These are phyloP conservation scores for Geoglossum glabrum DNA, from an alignment of 495 filamentous ascomycete species.

Conservation along the genomic window DNA sequence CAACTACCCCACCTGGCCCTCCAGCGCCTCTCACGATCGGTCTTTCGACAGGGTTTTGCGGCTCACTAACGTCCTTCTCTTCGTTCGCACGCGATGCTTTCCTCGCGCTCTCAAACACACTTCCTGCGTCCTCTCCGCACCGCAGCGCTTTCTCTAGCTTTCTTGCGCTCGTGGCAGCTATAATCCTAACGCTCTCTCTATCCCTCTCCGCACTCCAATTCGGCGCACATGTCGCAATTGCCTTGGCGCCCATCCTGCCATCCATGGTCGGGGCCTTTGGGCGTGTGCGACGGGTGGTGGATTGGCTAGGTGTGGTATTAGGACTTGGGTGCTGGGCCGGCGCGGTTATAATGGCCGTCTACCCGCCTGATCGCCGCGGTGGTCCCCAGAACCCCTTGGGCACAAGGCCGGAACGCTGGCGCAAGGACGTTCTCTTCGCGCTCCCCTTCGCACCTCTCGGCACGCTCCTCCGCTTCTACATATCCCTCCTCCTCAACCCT, in stretches of 20 bases:
- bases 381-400: constrained; percentile 13
- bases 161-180: constrained; percentile 52
- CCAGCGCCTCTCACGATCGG: constrained; percentile 81
- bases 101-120: constrained; percentile 60
- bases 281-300: constrained; percentile 35
- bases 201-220: constrained; percentile 46
- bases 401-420: constrained; percentile 38
- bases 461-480: constrained; percentile 54
- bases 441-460: constrained; percentile 74
- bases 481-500: constrained; percentile 45
- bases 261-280: too few relatives aligned
- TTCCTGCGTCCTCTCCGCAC: constrained; percentile 27
- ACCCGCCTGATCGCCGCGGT: constrained; percentile 43
- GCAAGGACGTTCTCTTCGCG: constrained; percentile 52
- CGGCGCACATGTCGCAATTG: constrained; percentile 61
- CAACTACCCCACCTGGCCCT: background rate
- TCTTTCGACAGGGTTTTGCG: constrained; percentile 84
- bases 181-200: constrained; percentile 45
- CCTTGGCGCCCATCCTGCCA: too few relatives aligned
- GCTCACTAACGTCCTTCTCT: constrained; percentile 81
- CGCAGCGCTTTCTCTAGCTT: constrained; percentile 70
- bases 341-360: constrained; percentile 49
- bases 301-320: constrained; percentile 39
- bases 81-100: constrained; percentile 74
- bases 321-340: constrained; percentile 62